Base-by-base conservation (phyloP, 2,329 filamentous ascomycete genomes). In the Apiospora sp. region DNA sequence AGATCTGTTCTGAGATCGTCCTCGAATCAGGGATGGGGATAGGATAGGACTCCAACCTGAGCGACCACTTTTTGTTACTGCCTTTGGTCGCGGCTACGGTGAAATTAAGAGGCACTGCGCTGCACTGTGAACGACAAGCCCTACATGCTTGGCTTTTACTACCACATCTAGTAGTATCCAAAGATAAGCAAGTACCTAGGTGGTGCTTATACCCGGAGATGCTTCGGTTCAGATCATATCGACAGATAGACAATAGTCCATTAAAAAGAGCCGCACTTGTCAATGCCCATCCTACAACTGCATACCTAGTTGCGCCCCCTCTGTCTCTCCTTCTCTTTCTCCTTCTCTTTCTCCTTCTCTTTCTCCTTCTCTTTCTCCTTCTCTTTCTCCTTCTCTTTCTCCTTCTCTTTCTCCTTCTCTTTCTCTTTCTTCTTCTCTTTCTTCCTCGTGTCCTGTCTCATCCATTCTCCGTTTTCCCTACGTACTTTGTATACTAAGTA, bases 1-100 rank as follows among this genome's bases (percentile, higher is more conserved):
- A 64, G 58, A 64, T 64, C 58, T 64, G 58, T 41, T 41, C 34
- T 64, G 19, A 37, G 58, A 64, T 64, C 58, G 34, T 19, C 58
- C 13, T 64, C 58, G 34, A 64, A 64, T 64, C 58, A 41, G 58
- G 58, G 58, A 14, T 64, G 12, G 58, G 3, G 6, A 41, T 64
- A 41, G 8, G 14, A n/a, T 64, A 14, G 10, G 58, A 41, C 34
- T 41, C 58, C 58, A 64, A n/a, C 10, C 19, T 14, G 58, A 14
- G 58, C 34, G 19, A 64, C 10, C 58, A 37, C 19, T 30, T 30
- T 30, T 30, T 30, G 27, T 30, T 41, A 41, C 37, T 41, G 37
- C 37, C n/a, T 37, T 37, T 37, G 54, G 16, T 10, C 30, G 51
- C 51, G 13, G 27, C 51, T 54, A 14, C 24, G 51, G 51, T 54